Percentiles rank a stretch among this genome's conserved stretches.
Evolutionary conservation across 306 rosid species (phyloP).

Genomic region (Rosa rugosa): DNA sequence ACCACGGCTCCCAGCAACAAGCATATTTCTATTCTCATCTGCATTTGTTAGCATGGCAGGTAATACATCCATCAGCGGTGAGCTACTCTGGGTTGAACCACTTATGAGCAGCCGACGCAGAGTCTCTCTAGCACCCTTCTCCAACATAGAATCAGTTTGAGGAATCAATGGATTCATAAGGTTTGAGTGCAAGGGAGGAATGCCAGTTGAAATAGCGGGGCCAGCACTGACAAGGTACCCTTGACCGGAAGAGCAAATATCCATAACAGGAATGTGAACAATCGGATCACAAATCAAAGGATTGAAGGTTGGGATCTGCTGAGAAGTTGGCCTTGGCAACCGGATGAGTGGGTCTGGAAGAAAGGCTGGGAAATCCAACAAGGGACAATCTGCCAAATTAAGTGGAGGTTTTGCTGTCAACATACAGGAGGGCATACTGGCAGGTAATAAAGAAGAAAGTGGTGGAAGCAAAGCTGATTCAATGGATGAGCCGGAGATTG

Average conservation of each 20-base stretch:
- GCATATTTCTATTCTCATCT: slow-evolving; percentile 46
- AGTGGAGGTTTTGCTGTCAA: slow-evolving; percentile 59
- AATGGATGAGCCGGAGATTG: slow-evolving; percentile 31
- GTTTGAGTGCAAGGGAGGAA: slow-evolving; percentile 69
- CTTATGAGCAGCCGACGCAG: slow-evolving; percentile 75
- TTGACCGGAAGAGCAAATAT: slow-evolving; percentile 88
- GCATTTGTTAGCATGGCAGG: slow-evolving; percentile 68
- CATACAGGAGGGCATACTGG: slow-evolving; percentile 48
- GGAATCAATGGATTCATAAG: slow-evolving; percentile 71
- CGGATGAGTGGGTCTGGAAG: slow-evolving; percentile 72
- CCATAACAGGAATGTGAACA: slow-evolving; percentile 89
- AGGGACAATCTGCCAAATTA: slow-evolving; percentile 42
- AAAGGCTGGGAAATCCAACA: slow-evolving; percentile 73
- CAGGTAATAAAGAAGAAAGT: slow-evolving; percentile 65
- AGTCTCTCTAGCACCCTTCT: slow-evolving; percentile 92
- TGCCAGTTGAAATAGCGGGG: slow-evolving; percentile 68
- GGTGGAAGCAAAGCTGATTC: slow-evolving; percentile 52
- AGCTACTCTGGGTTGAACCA: slow-evolving; percentile 67
- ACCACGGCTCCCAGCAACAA: slow-evolving; percentile 81
- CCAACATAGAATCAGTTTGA: slow-evolving; percentile 69
- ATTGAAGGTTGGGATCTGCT: slow-evolving; percentile 85
- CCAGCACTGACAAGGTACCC: slow-evolving; percentile 94
- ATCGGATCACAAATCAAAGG: slow-evolving; percentile 93
- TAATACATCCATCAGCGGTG: slow-evolving; percentile 55
- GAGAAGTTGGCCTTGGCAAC: slow-evolving; percentile 64